These are phyloP conservation scores for Silene uniflora DNA, from an alignment of 148 eudicot genomes.

Conservation along the genomic window DNA sequence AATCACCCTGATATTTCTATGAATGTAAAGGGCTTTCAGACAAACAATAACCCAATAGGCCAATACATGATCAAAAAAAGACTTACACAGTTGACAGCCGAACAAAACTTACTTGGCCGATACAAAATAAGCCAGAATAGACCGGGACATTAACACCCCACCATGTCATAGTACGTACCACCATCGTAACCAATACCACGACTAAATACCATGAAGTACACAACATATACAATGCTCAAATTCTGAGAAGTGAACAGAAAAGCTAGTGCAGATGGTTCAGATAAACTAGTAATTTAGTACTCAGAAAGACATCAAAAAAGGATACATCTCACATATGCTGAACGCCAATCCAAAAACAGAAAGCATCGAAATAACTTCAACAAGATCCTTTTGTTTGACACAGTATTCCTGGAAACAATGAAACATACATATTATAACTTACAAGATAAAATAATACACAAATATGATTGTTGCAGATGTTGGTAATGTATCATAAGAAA, in stretches of 20 bases:
- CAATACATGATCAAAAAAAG: background rate
- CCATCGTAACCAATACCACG: background rate
- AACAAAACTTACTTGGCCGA: too few relatives aligned
- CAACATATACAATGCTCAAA: background rate
- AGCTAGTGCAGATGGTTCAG: conserved; percentile 1
- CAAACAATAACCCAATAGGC: background rate
- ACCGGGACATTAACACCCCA: background rate
- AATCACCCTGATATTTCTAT: background rate
- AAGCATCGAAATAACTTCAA: conserved; percentile 76
- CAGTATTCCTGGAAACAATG: conserved; percentile 62
- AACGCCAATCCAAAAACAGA: conserved; percentile 70
- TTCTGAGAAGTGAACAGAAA: background rate
- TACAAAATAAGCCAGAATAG: background rate
- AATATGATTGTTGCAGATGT: background rate
- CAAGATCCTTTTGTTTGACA: conserved; percentile 61
- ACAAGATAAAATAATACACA: background rate
- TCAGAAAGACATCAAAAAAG: conserved; percentile 23
- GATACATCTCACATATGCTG: conserved; percentile 78
- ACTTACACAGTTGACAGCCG: background rate
- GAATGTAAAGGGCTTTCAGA: background rate
- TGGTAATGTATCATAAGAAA: background rate
- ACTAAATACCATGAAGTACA: background rate
- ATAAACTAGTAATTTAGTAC: background rate
- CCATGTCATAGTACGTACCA: background rate
- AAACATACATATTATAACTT: background rate